Conservation (phyloP, 768 basidiomycete genomes). For the Lentinula sp. region DNA sequence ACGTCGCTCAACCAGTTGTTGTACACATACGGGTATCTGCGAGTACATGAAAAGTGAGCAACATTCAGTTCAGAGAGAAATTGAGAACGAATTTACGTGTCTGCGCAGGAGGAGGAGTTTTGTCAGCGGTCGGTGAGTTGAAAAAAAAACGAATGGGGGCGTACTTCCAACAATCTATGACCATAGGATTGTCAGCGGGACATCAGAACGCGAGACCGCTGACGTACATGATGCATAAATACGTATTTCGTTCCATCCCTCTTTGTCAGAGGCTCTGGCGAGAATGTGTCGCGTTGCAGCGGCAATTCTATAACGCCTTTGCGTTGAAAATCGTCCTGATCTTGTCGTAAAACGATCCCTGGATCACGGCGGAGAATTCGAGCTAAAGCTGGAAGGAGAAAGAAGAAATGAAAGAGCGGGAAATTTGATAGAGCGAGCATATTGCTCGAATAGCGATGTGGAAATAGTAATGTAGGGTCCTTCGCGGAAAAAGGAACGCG, state of each 20-base stretch:
- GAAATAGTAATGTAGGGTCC: neutral
- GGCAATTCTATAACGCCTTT: neutral
- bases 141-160: conserved; percentile 11
- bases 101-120: conserved; percentile 16
- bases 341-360: neutral
- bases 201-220: neutral
- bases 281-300: no score
- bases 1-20: conserved; percentile 38
- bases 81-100: conserved; percentile 30
- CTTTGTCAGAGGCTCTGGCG: neutral
- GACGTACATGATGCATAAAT: conserved; percentile 45
- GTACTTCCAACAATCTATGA: conserved; percentile 41
- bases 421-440: neutral
- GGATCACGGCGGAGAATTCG: neutral
- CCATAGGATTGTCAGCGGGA: neutral
- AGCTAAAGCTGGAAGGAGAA: neutral
- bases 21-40: conserved; percentile 32
- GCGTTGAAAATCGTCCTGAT: neutral
- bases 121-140: neutral
- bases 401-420: neutral
- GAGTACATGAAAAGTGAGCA: neutral
- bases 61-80: neutral
- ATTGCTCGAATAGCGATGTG: neutral
- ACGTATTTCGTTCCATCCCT: conserved; percentile 30
- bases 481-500: neutral